phyloP scores from a whole-genome alignment of 2,329 filamentous ascomycete species.

The Penicillium frequentans region DNA sequence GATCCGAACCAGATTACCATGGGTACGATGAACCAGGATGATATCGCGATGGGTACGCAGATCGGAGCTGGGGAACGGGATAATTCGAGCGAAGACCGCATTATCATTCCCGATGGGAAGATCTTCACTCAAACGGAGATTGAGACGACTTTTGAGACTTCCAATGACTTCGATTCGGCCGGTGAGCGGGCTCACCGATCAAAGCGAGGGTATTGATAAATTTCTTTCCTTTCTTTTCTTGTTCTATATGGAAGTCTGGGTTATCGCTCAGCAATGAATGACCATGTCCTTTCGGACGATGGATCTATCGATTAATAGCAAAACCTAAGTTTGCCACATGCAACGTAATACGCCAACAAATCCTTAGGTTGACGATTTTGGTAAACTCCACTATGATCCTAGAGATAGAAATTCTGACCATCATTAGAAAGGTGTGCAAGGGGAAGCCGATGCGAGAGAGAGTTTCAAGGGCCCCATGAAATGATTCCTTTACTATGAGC shows the following conservation, averaged over 20 bases:
- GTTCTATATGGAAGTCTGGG: background rate
- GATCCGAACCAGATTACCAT: constrained; percentile 22
- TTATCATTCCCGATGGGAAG: constrained; percentile 31
- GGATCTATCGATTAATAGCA: background rate
- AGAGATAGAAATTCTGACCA: no score
- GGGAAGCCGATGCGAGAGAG: no score
- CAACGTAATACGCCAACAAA: no score
- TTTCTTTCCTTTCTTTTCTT: background rate
- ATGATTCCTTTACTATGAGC: no score
- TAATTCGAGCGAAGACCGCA: constrained; percentile 30
- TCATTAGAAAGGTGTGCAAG: no score
- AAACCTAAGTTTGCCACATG: no score
- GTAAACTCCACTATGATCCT: no score
- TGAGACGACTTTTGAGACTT: constrained; percentile 31
- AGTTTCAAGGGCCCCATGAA: no score
- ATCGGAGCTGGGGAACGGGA: constrained; percentile 16
- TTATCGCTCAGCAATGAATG: background rate
- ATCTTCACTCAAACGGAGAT: constrained; percentile 34
- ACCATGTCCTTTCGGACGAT: background rate
- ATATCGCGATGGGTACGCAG: constrained; percentile 22
- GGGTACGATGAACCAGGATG: constrained; percentile 15
- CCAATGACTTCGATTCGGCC: constrained; percentile 6
- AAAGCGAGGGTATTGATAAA: background rate
- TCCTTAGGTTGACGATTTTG: no score
- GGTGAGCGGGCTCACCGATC: constrained; percentile 9